Evolutionary conservation across 148 eudicot genomes (phyloP), one percentile per base, ranked within the genome.

Genomic region (Gaultheria prostrata): DNA sequence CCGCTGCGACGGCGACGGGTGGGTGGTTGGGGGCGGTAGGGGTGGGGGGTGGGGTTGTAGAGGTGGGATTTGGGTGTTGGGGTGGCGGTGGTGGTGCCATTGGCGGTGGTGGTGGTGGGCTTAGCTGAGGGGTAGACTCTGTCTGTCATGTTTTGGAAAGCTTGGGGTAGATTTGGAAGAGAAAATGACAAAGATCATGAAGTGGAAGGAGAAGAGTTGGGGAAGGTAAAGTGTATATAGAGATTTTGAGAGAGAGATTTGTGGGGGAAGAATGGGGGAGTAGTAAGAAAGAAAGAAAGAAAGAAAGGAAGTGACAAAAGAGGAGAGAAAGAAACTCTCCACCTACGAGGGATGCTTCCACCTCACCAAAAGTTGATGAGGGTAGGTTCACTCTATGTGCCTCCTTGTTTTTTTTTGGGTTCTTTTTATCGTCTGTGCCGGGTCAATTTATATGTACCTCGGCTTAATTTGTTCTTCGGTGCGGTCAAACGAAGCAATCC

Each of bases 121-220:
- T 94, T 93, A 10, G 93, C 84, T 3, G 95, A 61, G 32, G 98
- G 98, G 86, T 91, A 85, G 7, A 93, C 94, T 85, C 94, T 87
- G 67, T 96, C 98, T 0, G 98, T 84, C 98, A 93, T 94, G 51
- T 32, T 85, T 11, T 10, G 18, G 11, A 35, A 61, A 9, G 20
- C 20, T 72, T 8, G 17, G 30, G 83, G 5, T 33, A 30, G 65
- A 63, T 46, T 78, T 71, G 82, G 78, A 71, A 79, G 80, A 82
- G 30, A 20, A 33, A 18, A 6, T 3, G 10, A 63, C 43, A 50
- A 28, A 53, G 65, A 51, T 53, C 63, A 26, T 5, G 12, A 61
- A 45, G 4, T 0, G 35, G 56, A 15, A 39, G 51, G 48, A 7
- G 14, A 48, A 28, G 30, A 70, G 4, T 45, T 33, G 48, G 77